A percentile compares a stretch with the other conserved stretches of the same genome.
These are phyloP conservation scores for Solanum chiquidenum DNA, from an alignment of 257 asterid genomes.

Conservation along the genomic window DNA sequence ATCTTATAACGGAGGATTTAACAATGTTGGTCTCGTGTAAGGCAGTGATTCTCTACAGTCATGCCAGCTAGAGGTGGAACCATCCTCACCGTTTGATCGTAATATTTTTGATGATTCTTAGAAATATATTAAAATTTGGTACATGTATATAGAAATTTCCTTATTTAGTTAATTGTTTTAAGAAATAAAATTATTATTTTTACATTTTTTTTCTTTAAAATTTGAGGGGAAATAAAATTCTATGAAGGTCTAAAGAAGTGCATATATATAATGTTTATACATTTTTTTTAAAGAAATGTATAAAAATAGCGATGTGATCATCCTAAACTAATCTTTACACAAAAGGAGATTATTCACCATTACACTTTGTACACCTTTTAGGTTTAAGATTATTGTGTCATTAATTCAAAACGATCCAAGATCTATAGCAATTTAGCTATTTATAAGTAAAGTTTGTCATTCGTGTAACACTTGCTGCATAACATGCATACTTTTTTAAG, in stretches of 20 bases:
- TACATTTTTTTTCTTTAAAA: not conserved
- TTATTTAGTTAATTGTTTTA: not conserved
- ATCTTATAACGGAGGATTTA: not conserved
- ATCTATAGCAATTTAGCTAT: not conserved
- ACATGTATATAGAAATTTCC: not conserved
- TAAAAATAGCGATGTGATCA: not conserved
- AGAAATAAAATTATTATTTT: not conserved
- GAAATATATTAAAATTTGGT: not conserved
- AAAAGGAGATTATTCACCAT: not conserved
- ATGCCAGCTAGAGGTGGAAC: not conserved
- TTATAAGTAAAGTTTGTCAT: not conserved
- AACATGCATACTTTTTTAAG: not conserved
- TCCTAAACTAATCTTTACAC: not conserved
- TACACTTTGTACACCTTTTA: not conserved
- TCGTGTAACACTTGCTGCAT: not conserved
- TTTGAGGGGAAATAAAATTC: not conserved
- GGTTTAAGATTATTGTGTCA: not conserved
- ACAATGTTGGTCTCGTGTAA: slow-evolving; percentile 5
- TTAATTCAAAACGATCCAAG: not conserved
- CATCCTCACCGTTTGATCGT: not conserved
- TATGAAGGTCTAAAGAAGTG: not conserved
- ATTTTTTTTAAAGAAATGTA: not conserved
- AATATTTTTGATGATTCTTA: not conserved
- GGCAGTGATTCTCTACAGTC: not conserved
- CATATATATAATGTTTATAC: not conserved